Percentiles rank a stretch among this genome's conserved stretches.
These are phyloP conservation scores for Camellia japonica DNA, from an alignment of 148 eudicot genomes.

Conservation along the genomic window DNA sequence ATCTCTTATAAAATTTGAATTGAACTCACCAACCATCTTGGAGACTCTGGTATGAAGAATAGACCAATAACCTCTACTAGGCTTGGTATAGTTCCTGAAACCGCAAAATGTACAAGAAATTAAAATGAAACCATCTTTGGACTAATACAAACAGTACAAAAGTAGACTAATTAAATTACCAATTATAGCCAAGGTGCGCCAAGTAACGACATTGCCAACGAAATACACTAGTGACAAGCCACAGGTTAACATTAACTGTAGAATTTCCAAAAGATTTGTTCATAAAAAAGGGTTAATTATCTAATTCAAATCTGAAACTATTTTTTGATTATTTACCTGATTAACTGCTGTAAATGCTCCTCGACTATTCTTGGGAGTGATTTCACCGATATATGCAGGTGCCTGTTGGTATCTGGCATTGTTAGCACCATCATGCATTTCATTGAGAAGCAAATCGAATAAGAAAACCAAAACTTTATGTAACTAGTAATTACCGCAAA, in stretches of 20 bases:
- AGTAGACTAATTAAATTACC: constrained; percentile 22
- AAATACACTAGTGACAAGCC: constrained; percentile 41
- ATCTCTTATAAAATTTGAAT: not conserved
- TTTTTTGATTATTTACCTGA: constrained; percentile 19
- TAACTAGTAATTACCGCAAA: constrained; percentile 35
- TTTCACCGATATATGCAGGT: constrained; percentile 54
- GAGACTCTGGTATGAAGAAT: constrained; percentile 33
- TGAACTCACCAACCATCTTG: constrained; percentile 31
- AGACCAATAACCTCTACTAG: constrained; percentile 19
- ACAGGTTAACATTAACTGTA: constrained; percentile 33
- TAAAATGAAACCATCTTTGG: too few species aligned
- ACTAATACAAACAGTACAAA: too few species aligned
- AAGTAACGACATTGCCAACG: constrained; percentile 31
- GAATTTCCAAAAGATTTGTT: not conserved
- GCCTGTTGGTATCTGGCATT: constrained; percentile 25
- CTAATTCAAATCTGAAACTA: not conserved
- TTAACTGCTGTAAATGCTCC: constrained; percentile 33
- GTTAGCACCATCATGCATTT: not conserved
- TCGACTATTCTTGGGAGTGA: constrained; percentile 49
- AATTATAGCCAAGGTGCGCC: constrained; percentile 49
- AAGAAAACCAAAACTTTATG: not conserved
- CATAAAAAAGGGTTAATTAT: not conserved
- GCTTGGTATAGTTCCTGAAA: constrained; percentile 25
- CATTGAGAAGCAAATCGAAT: not conserved
- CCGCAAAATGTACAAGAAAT: not conserved